A percentile compares a stretch with the other conserved stretches of the same genome.
Evolutionary conservation across 2,329 filamentous ascomycete genomes (phyloP).

Genomic region (Cladophialophora bantiana): DNA sequence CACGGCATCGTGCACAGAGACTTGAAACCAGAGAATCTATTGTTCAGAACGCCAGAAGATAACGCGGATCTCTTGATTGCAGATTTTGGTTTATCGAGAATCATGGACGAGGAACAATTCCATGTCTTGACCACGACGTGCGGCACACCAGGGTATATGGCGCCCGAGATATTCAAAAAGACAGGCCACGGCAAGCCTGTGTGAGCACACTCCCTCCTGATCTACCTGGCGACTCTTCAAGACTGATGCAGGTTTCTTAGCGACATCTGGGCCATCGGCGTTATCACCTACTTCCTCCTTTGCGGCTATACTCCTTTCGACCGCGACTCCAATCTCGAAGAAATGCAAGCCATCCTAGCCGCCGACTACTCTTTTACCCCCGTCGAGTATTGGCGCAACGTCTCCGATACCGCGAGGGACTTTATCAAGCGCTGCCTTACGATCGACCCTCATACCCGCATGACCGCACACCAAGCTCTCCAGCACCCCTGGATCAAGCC

Average conservation of each 20-base stretch:
- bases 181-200: slow-evolving; percentile 97
- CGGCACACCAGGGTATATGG: slow-evolving; percentile 98
- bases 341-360: slow-evolving; percentile 98
- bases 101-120: slow-evolving; percentile 99
- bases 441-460: slow-evolving; percentile 82
- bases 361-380: slow-evolving; percentile 97
- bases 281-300: slow-evolving; percentile 97
- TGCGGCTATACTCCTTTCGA: slow-evolving; percentile 99
- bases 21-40: slow-evolving; percentile 93
- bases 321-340: slow-evolving; percentile 94
- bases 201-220: slow-evolving; percentile 51
- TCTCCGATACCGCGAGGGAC: slow-evolving; percentile 82
- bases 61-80: slow-evolving; percentile 97
- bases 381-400: slow-evolving; percentile 93
- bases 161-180: slow-evolving; percentile 99
- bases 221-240: not conserved
- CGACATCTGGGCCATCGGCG: slow-evolving; percentile 96
- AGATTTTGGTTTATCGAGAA: slow-evolving; percentile 92
- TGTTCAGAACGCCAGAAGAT: slow-evolving; percentile 96
- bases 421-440: slow-evolving; percentile 94
- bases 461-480: slow-evolving; percentile 84
- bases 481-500: slow-evolving; percentile 70
- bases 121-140: slow-evolving; percentile 97
- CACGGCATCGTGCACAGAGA: slow-evolving; percentile 98
- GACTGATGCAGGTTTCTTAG: slow-evolving; percentile 46